Conservation (phyloP, 2,329 filamentous ascomycete species). For the Hypoxylon sp. region DNA sequence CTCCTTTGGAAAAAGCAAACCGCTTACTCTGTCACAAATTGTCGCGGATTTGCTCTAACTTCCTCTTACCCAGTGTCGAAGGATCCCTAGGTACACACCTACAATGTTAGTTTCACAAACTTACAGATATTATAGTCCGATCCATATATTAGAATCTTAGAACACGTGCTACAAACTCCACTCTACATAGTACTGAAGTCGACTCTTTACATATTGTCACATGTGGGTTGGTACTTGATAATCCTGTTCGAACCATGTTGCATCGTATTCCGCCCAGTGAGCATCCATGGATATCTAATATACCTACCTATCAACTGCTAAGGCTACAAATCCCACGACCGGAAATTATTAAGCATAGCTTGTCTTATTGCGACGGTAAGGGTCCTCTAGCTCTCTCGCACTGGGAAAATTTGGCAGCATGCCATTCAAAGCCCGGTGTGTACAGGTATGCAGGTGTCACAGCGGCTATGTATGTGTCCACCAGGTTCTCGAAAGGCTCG, state of each 20-base stretch:
- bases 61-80: slow-evolving; percentile 13
- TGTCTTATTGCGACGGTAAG: slow-evolving; percentile 11
- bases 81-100: slow-evolving; percentile 15
- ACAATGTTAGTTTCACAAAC: background rate
- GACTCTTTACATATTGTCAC: slow-evolving; percentile 3
- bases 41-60: background rate
- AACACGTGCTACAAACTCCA: slow-evolving; percentile 7
- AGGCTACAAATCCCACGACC: slow-evolving; percentile 7
- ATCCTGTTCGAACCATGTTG: slow-evolving; percentile 9
- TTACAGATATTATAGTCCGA: background rate
- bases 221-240: slow-evolving; percentile 1
- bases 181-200: slow-evolving; percentile 6
- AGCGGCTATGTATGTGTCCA: slow-evolving; percentile 49
- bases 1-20: slow-evolving; percentile 19
- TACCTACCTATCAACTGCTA: slow-evolving; percentile 4
- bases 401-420: slow-evolving; percentile 7
- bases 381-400: slow-evolving; percentile 11
- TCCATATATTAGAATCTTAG: background rate
- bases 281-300: background rate
- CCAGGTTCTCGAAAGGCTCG: slow-evolving; percentile 35
- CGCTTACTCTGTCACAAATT: background rate
- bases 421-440: slow-evolving; percentile 9
- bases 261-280: background rate
- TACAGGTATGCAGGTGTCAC: slow-evolving; percentile 41
- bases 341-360: slow-evolving; percentile 23